These are phyloP conservation scores for Bassia scoparia DNA, from an alignment of 148 eudicot genomes.

Conservation along the genomic window DNA sequence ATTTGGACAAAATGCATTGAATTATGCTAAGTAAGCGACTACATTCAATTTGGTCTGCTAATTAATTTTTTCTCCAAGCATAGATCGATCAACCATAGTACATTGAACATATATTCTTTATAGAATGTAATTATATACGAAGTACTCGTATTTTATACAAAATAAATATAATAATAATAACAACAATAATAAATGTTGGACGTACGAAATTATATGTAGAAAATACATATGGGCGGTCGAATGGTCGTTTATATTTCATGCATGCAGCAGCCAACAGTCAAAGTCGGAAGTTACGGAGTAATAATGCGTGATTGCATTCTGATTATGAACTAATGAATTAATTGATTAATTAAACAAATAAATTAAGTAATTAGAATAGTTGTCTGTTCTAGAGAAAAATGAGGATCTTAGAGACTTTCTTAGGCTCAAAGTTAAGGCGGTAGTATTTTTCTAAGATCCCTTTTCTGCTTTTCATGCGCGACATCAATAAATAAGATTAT, in stretches of 20 bases:
- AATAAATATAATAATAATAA: neutral
- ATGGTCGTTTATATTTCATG: constrained; percentile 19
- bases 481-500: neutral
- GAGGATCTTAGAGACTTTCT: constrained; percentile 22
- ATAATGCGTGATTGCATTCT: constrained; percentile 12
- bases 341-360: neutral
- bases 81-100: too few relatives aligned
- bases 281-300: constrained; percentile 25
- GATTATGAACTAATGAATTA: neutral
- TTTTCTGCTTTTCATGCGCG: neutral
- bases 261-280: constrained; percentile 24
- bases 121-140: too few relatives aligned
- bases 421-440: constrained; percentile 23
- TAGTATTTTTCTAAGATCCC: constrained; percentile 19
- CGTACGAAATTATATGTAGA: neutral
- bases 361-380: constrained; percentile 7
- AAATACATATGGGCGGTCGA: constrained; percentile 17
- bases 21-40: too few relatives aligned
- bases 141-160: too few relatives aligned
- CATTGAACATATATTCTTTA: too few relatives aligned
- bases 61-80: too few relatives aligned
- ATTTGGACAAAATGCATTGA: too few relatives aligned
- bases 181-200: neutral
- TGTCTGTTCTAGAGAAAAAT: constrained; percentile 17
- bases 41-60: too few relatives aligned